These are phyloP conservation scores for Teratosphaeria nubilosa DNA, from an alignment of 2,329 filamentous ascomycete genomes.

Conservation along the genomic window DNA sequence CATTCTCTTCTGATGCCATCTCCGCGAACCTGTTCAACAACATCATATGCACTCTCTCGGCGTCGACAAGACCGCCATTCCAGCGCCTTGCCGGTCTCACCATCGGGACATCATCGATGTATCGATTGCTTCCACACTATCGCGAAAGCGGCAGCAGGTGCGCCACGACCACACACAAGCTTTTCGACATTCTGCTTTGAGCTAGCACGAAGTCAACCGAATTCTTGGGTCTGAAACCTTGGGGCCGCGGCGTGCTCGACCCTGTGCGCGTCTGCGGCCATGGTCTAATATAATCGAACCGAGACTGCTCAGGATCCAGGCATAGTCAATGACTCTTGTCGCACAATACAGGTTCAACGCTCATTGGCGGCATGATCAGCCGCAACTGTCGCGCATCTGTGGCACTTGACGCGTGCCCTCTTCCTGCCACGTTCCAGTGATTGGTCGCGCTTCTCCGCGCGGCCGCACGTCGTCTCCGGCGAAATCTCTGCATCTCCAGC, in stretches of 20 bases:
- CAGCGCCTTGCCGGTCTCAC: background rate
- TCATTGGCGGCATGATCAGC: background rate
- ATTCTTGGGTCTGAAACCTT: background rate
- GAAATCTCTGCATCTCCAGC: background rate
- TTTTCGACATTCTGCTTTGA: background rate
- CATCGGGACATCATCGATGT: slow-evolving; percentile 1
- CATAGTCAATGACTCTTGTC: background rate
- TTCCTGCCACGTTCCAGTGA: background rate
- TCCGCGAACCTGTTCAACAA: no score
- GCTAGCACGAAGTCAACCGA: background rate
- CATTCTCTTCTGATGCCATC: background rate
- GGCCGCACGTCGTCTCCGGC: background rate
- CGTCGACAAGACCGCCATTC: background rate
- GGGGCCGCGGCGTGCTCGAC: background rate
- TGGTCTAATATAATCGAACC: background rate
- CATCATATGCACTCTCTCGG: no score
- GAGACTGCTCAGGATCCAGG: background rate
- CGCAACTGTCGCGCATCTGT: background rate
- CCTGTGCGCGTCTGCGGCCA: background rate
- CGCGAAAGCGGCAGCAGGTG: background rate
- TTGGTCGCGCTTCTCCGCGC: background rate
- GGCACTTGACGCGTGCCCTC: background rate
- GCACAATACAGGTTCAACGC: background rate
- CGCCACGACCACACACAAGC: background rate
- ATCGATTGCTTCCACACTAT: background rate